Conservation (phyloP, 345 rosid genomes). For the Hibiscus tridactylites region DNA sequence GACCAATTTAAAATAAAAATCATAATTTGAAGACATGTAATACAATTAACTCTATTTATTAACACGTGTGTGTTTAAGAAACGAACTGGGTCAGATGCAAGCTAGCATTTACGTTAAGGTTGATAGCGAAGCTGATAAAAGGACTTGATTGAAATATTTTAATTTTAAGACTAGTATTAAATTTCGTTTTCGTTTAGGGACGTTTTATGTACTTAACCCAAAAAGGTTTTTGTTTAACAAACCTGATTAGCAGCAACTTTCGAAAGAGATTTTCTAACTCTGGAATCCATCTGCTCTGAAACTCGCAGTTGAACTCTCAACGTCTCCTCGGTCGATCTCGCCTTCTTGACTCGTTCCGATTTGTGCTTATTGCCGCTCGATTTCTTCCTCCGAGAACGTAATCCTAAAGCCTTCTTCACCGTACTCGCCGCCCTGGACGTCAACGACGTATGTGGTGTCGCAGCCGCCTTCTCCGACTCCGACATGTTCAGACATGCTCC, state of each 20-base stretch:
- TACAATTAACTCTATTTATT: no score
- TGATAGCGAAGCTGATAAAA: no score
- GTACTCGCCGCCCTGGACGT: conserved; percentile 79
- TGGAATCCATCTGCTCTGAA: conserved; percentile 66
- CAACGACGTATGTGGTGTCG: conserved; percentile 68
- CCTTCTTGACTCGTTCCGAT: conserved; percentile 35
- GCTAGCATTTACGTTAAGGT: no score
- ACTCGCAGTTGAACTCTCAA: conserved; percentile 76
- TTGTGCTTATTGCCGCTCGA: conserved; percentile 27
- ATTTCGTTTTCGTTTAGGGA: no score
- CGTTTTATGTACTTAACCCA: no score
- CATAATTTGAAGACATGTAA: no score
- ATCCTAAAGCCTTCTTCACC: conserved; percentile 88
- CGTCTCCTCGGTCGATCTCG: conserved; percentile 66
- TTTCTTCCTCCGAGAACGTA: conserved; percentile 42
- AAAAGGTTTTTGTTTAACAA: neutral
- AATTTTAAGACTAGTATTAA: no score
- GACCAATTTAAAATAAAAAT: no score
- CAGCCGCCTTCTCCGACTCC: conserved; percentile 37
- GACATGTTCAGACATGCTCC: conserved; percentile 57
- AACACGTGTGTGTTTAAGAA: no score
- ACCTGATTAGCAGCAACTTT: conserved; percentile 90
- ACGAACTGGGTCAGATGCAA: no score
- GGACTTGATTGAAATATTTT: no score
- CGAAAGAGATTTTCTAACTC: conserved; percentile 76